Evolutionary conservation across 192 early-diverging fungal genomes (phyloP), one percentile per base, ranked within the genome.

Genomic region (Coemansia sp.): DNA sequence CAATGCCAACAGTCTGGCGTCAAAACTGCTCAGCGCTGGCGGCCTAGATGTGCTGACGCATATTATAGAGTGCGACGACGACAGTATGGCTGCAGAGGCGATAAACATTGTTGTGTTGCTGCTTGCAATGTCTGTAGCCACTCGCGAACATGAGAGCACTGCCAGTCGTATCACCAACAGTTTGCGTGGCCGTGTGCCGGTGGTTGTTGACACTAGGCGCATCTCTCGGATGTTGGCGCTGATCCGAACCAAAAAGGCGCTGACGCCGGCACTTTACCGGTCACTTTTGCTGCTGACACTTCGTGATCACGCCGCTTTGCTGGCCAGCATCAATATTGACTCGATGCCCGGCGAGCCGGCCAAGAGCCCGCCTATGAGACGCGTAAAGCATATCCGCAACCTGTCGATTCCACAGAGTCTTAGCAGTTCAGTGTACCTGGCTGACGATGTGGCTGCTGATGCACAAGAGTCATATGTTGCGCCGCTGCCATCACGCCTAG

Each of bases 101-200:
- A 64, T 77, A 41, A 72, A 77, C 62, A 77, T 72, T 60, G 61
- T 77, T n/a, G 75, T 65, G 39, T 47, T 77, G 38, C 24, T 77
- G 58, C 53, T 67, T 22, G 65, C 69, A 12, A 68, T 67, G 69
- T 60, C 61, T 17, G 39, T 27, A 11, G 53, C 62, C 29, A 60
- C 60, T 9, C 68, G 65, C 21, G 66, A 69, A 41, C 57, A 69
- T 6, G 65, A 67, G 24, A 77, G 69, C 55, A 32, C 75, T 4
- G 66, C 75, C 14, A 77, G 69, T 17, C 75, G 75, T 23, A 66
- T 77, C 25, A 72, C 75, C 22, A 77, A 65, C 55, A 77, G 75
- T 15, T 22, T 77, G 27, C 65, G 75, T 3, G 75, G 75, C 39
- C 69, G 75, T 5, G 54, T 58, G 4, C 22, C 53, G 2, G 38